Conservation (phyloP, 2,329 filamentous ascomycete genomes). For the Calonectria crousiana region DNA sequence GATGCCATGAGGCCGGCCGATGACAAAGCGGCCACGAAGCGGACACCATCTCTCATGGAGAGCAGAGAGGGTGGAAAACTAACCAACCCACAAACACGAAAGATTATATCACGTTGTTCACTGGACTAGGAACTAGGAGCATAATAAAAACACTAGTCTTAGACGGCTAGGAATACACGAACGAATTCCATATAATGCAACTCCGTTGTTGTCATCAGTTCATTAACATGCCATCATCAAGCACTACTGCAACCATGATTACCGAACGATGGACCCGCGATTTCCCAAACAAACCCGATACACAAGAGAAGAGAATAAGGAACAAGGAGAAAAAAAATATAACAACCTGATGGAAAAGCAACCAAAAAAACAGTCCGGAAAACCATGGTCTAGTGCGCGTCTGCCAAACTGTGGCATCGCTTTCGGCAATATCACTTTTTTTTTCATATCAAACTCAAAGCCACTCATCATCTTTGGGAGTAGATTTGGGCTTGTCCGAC, state of each 20-base stretch:
- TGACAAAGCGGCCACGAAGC: background rate
- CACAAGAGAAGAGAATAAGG: slow-evolving; percentile 35
- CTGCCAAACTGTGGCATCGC: slow-evolving; percentile 15
- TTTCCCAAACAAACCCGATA: slow-evolving; percentile 36
- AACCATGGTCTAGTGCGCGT: slow-evolving; percentile 24
- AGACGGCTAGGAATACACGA: slow-evolving; percentile 26
- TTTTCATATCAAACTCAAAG: slow-evolving; percentile 26
- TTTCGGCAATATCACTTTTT: slow-evolving; percentile 7
- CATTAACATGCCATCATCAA: slow-evolving; percentile 55
- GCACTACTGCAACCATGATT: slow-evolving; percentile 43
- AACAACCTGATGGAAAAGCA: slow-evolving; percentile 27
- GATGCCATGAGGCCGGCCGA: background rate
- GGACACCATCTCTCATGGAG: background rate
- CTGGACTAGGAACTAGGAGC: background rate
- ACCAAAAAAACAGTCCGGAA: slow-evolving; percentile 13
- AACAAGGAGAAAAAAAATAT: slow-evolving; percentile 34
- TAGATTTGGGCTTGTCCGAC: slow-evolving; percentile 47
- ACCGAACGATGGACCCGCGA: slow-evolving; percentile 43
- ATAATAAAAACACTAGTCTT: background rate
- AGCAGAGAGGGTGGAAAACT: background rate
- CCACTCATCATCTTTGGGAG: slow-evolving; percentile 48
- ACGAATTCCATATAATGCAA: slow-evolving; percentile 29
- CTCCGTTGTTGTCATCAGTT: slow-evolving; percentile 52
- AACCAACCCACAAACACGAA: background rate
- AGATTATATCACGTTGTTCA: background rate